Base-by-base conservation (phyloP, 345 rosid genomes). In the Pugionium dolabratum region DNA sequence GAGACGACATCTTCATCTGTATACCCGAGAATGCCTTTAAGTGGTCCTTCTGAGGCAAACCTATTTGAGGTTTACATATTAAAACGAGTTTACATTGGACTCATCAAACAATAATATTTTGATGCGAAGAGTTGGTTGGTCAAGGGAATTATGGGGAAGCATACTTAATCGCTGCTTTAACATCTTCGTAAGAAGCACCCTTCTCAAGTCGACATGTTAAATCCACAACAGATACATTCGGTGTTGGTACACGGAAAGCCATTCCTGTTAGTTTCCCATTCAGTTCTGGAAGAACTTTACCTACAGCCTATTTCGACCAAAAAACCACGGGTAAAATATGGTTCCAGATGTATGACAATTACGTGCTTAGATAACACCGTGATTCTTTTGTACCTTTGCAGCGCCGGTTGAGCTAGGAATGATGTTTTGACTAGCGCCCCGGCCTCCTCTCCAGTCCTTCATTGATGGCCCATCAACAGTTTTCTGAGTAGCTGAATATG, bases 401-500 rank as follows among this genome's bases (percentile, higher is more conserved):
- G 99, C 97, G 35, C 99, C 99, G 51, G 99, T 95, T 35, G 98
- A 87, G 72, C 99, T 95, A 58, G 99, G 99, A 78, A 95, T 95
- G 73, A 95, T 95, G 78, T 95, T 95, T 79, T 91, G 98, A 59
- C 79, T 85, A 67, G 99, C 99, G 49, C 98, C 99, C 42, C 98
- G 85, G 11, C 99, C 99, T 39, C 99, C 99, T 78, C 98, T 75
- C 99, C 99, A 95, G 75, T 95, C 99, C 81, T 95, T 95, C 91
- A 75, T 87, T 30, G 99, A 95, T 54, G 98, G 97, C 27, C 98
- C 98, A 78, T 95, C 99, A 11, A 95, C 99, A 33, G 99, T 84
- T 79, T 95, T 95, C 72, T 95, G 99, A 46, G 97, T 95, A 33
- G 99, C 99, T 95, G 85, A 60, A 80, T 51, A 64, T 52, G 25